A percentile compares a stretch with the other conserved stretches of the same genome.
phyloP scores from a whole-genome alignment of 768 basidiomycete genomes.

The Hygrocybe coccinea region DNA sequence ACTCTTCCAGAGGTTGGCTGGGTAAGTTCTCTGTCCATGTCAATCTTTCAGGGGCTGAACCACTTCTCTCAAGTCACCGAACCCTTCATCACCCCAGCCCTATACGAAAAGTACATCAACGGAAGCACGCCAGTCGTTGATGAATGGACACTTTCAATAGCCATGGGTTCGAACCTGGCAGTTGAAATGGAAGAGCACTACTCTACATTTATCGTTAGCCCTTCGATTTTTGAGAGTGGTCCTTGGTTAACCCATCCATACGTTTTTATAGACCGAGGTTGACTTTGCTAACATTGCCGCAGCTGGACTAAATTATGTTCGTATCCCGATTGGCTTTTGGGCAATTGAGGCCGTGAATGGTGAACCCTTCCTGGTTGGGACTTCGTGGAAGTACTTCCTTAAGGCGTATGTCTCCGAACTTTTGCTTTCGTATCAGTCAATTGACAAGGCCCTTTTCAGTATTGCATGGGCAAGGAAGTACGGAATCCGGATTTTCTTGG shows the following conservation, averaged over 20 bases:
- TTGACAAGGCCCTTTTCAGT: slow-evolving; percentile 21
- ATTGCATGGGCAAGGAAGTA: slow-evolving; percentile 92
- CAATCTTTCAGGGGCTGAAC: background rate
- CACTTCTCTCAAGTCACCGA: slow-evolving; percentile 47
- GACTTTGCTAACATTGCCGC: slow-evolving; percentile 71
- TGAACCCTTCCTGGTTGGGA: slow-evolving; percentile 79
- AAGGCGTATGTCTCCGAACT: slow-evolving; percentile 34
- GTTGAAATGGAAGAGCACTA: slow-evolving; percentile 76
- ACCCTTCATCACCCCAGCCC: slow-evolving; percentile 67
- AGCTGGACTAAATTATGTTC: slow-evolving; percentile 83
- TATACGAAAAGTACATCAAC: slow-evolving; percentile 62
- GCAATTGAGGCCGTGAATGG: slow-evolving; percentile 68
- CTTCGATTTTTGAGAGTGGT: background rate
- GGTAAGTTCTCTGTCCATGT: slow-evolving; percentile 25
- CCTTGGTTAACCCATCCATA: background rate
- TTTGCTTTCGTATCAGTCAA: background rate
- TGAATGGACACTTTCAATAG: slow-evolving; percentile 70
- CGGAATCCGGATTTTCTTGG: slow-evolving; percentile 82
- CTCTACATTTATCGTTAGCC: slow-evolving; percentile 72
- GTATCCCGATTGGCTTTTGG: slow-evolving; percentile 86
- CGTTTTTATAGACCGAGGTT: slow-evolving; percentile 51
- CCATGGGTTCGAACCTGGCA: slow-evolving; percentile 62
- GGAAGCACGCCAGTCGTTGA: slow-evolving; percentile 47
- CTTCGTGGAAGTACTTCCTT: slow-evolving; percentile 64
- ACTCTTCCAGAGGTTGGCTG: slow-evolving; percentile 46